phyloP scores from a whole-genome alignment of 1,284 basidiomycete species.

The Sanghuangporus baumii region DNA sequence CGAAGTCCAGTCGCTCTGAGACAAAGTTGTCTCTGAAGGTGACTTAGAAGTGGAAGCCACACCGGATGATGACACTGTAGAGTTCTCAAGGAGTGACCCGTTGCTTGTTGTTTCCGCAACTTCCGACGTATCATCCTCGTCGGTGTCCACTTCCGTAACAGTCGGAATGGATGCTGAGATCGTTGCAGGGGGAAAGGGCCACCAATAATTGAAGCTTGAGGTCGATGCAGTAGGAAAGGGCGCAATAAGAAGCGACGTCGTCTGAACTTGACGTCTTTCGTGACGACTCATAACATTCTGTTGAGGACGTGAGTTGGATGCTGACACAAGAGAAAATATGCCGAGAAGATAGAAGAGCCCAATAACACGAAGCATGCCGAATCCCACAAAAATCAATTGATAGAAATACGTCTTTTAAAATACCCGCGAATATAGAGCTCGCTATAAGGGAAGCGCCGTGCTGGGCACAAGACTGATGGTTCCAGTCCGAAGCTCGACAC shows the following conservation, averaged over 20 bases:
- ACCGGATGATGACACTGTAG: neutral
- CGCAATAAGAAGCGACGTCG: neutral
- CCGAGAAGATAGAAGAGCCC: neutral
- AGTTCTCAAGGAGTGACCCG: neutral
- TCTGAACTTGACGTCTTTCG: neutral
- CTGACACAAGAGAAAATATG: neutral
- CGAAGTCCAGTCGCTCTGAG: neutral
- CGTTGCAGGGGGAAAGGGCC: constrained; percentile 27
- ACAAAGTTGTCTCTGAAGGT: neutral
- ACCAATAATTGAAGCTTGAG: constrained; percentile 25
- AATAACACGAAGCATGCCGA: neutral
- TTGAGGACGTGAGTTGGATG: neutral
- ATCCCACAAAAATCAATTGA: neutral
- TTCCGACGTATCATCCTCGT: neutral
- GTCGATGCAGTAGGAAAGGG: constrained; percentile 5
- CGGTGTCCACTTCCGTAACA: neutral
- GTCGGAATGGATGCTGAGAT: constrained; percentile 5
- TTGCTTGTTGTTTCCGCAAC: neutral
- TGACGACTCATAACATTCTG: neutral
- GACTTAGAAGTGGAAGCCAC: neutral
- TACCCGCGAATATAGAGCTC: neutral
- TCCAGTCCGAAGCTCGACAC: constrained; percentile 51
- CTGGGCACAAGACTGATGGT: constrained; percentile 36
- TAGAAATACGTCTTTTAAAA: neutral
- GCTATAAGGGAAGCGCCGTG: constrained; percentile 24